A percentile compares a stretch with the other conserved stretches of the same genome.
These are phyloP conservation scores for Arxiozyma slooffiae DNA, from an alignment of 1,139 yeast species.

Conservation along the genomic window DNA sequence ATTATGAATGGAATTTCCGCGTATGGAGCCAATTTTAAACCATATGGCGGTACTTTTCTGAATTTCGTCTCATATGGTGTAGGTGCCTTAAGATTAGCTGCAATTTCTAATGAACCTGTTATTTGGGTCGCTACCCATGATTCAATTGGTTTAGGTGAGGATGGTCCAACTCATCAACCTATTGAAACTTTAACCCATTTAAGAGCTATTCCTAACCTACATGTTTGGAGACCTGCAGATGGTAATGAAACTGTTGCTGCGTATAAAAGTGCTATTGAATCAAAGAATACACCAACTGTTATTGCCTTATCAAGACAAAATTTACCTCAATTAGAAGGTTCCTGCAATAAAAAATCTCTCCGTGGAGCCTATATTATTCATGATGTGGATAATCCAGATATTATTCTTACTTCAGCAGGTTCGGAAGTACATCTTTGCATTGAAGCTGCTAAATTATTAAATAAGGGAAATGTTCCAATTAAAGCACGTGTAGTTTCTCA, in stretches of 20 bases:
- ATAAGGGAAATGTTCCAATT: conserved; percentile 45
- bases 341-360: conserved; percentile 80
- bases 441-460: conserved; percentile 67
- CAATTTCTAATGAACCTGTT: conserved; percentile 87
- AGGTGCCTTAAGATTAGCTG: conserved; percentile 94
- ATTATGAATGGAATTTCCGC: conserved; percentile 97
- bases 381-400: conserved; percentile 54
- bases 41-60: conserved; percentile 96
- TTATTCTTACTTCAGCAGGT: conserved; percentile 85
- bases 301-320: conserved; percentile 95
- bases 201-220: conserved; percentile 90
- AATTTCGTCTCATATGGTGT: conserved; percentile 97
- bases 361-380: conserved; percentile 90
- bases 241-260: conserved; percentile 99
- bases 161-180: conserved; percentile 99
- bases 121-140: conserved; percentile 99
- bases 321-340: conserved; percentile 93
- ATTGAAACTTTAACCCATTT: conserved; percentile 96
- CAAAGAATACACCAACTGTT: conserved; percentile 71
- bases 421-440: conserved; percentile 85
- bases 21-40: conserved; percentile 84
- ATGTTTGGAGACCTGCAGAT: conserved; percentile 99
- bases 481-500: conserved; percentile 79
- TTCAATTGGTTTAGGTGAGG: conserved; percentile 98
- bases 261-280: conserved; percentile 67